Evolutionary conservation across 495 filamentous ascomycete genomes (phyloP), one percentile per base, ranked within the genome.

Genomic region (Hamigera avellanea): DNA sequence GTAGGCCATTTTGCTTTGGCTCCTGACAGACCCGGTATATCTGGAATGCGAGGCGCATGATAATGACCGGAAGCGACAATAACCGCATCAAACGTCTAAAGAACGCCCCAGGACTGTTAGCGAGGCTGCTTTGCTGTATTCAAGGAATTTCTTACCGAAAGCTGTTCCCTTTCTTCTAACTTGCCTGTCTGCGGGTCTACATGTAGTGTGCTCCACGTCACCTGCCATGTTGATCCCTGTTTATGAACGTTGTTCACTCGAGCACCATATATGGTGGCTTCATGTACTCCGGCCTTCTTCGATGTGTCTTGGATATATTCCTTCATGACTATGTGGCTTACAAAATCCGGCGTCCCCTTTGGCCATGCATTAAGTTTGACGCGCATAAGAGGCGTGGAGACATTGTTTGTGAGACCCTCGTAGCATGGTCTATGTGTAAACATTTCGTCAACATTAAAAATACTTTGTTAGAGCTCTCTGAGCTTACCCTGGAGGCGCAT

Each of bases 391-490:
- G 59, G 60, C 1, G 76, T 81, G 3, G 76, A 63, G 4, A 83
- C 70, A 49, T 83, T 83, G 35, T 77, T 85, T 18, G 56, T 70
- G 8, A 83, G 54, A 14, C 75, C 74, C 3, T 64, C 61, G 39
- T 83, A 83, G 43, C 71, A 67, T 14, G 66, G 67, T 12, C 68
- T 70, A 31, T 26, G 30, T 35, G 14, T 48, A 12, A 47, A 43
- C 4, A 15, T 13, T 34, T 10, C 23, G 17, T 41, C 14, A 36
- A 16, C 2, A 32, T 15, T 14, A 6, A 5, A 16, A 33, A 2
- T 6, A 10, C 1, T 30, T 19, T 1, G n/a, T n/a, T 0, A 27
- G 17, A 32, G 6, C 6, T 8, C 8, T 6, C 6, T 8, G 6
- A 13, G 25, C 49, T 40, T 45, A 67, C 64, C 72, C 67, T 9